Conservation (phyloP, 345 rosid genomes). For the Angophora floribunda region DNA sequence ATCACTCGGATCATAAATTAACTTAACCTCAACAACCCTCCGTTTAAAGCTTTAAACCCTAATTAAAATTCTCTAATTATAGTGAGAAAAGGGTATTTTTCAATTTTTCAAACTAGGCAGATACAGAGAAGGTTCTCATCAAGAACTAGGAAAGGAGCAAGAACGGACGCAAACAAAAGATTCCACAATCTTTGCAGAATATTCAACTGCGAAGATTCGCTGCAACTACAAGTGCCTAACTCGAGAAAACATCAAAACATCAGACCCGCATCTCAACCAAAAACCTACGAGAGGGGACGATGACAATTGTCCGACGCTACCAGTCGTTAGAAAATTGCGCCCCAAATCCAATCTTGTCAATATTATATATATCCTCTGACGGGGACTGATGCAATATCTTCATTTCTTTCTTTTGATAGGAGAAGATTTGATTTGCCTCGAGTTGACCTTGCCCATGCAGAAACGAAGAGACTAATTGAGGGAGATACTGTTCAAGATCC, state of each 20-base stretch:
- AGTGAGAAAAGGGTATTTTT: neutral
- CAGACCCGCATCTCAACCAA: neutral
- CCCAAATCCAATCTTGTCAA: neutral
- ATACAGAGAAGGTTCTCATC: neutral
- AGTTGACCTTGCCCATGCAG: neutral
- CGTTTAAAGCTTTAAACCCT: neutral
- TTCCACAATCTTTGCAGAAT: neutral
- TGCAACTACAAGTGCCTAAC: neutral
- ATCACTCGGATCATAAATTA: neutral
- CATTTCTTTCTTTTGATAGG: neutral
- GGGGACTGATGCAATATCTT: neutral
- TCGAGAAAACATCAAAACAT: neutral
- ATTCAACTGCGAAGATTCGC: neutral
- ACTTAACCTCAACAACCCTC: neutral
- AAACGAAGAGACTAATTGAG: neutral
- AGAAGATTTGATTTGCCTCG: neutral
- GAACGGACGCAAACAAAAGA: neutral
- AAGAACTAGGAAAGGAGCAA: neutral
- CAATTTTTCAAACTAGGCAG: neutral
- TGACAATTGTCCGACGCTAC: neutral
- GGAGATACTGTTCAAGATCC: neutral
- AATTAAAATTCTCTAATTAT: neutral
- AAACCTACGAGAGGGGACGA: neutral
- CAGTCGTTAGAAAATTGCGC: neutral
- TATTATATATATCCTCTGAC: neutral